A percentile compares a stretch with the other conserved stretches of the same genome.
These are phyloP conservation scores for Sugiyamaella marilandica DNA, from an alignment of 805 yeast species.

Conservation along the genomic window DNA sequence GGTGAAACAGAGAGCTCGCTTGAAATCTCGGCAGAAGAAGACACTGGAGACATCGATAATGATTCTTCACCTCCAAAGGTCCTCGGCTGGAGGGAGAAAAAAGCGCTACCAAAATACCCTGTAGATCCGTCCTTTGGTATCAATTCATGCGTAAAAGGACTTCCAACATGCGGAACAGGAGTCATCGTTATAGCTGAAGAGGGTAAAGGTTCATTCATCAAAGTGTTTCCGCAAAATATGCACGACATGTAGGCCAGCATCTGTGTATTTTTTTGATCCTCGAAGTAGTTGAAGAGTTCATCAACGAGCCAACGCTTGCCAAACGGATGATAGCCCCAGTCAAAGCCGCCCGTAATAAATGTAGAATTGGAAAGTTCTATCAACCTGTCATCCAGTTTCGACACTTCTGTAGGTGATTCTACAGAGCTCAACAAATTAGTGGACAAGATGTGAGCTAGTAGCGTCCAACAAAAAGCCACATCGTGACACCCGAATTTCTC, in stretches of 20 bases:
- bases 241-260: constrained; percentile 89
- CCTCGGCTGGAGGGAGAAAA: background rate
- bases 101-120: constrained; percentile 5
- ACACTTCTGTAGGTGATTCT: background rate
- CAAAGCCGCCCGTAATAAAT: constrained; percentile 1
- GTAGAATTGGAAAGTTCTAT: background rate
- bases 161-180: constrained; percentile 3
- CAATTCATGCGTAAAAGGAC: constrained; percentile 17
- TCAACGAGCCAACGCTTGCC: constrained; percentile 64
- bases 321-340: constrained; percentile 80
- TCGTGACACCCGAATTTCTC: constrained; percentile 54
- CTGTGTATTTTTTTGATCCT: constrained; percentile 62
- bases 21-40: constrained; percentile 36
- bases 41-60: constrained; percentile 11
- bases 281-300: constrained; percentile 60
- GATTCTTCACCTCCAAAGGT: background rate
- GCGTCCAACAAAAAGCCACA: constrained; percentile 70
- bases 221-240: constrained; percentile 40
- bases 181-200: background rate
- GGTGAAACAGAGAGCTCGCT: constrained; percentile 43
- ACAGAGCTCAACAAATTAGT: background rate
- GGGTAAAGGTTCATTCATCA: background rate
- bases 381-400: background rate
- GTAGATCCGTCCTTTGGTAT: constrained; percentile 8
- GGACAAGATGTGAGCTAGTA: constrained; percentile 17